These are phyloP conservation scores for Syzygium syzygioides DNA, from an alignment of 441 rosid species.

Conservation along the genomic window DNA sequence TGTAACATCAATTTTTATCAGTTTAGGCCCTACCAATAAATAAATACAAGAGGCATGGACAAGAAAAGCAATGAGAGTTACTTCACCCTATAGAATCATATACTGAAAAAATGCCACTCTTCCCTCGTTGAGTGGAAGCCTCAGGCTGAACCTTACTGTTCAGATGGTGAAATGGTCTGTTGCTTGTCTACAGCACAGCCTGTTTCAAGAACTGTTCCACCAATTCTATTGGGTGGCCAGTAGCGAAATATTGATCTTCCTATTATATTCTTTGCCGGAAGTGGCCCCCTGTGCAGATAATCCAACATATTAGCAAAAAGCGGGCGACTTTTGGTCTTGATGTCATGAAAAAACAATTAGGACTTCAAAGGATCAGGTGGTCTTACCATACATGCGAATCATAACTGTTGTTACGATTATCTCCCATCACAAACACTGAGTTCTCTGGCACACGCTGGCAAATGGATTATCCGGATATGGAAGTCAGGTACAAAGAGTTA, in stretches of 20 bases:
- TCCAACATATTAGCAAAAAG: constrained; percentile 1
- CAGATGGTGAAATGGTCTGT: constrained; percentile 17
- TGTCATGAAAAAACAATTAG: background rate
- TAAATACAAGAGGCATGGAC: background rate
- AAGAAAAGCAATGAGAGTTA: background rate
- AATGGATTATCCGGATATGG: background rate
- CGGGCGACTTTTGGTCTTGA: background rate
- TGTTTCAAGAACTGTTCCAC: constrained; percentile 45
- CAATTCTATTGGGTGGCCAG: constrained; percentile 89
- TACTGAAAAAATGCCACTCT: background rate
- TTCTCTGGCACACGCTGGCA: constrained; percentile 75
- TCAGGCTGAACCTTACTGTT: constrained; percentile 8
- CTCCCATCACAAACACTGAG: constrained; percentile 95
- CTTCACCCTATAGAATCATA: background rate
- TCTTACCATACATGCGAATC: constrained; percentile 93
- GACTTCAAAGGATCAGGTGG: background rate
- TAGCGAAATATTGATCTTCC: constrained; percentile 89
- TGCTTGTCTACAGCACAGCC: constrained; percentile 64
- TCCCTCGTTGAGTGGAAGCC: constrained; percentile 1
- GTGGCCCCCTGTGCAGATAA: constrained; percentile 58
- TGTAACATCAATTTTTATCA: background rate
- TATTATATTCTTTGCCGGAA: constrained; percentile 79
- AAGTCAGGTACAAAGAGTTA: background rate
- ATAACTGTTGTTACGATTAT: constrained; percentile 90
- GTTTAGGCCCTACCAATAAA: background rate